A percentile compares a stretch with the other conserved stretches of the same genome.
These are phyloP conservation scores for Perilla frutescens DNA, from an alignment of 257 asterid species.

Conservation along the genomic window DNA sequence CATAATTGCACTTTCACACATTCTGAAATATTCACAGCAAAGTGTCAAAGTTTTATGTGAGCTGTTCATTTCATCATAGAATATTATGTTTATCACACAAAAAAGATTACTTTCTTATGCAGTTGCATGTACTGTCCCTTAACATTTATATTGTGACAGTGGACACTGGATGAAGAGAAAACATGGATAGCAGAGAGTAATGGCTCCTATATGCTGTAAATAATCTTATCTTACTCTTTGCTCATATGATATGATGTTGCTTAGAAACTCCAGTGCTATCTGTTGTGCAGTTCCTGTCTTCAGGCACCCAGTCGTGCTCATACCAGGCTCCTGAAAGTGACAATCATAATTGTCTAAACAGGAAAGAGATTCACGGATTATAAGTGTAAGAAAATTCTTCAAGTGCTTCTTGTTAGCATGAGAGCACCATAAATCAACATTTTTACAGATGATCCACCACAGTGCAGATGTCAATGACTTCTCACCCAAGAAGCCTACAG, in stretches of 20 bases:
- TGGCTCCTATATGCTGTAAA: slow-evolving; percentile 1
- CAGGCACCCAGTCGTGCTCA: slow-evolving; percentile 40
- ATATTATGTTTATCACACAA: slow-evolving; percentile 19
- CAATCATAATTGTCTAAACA: slow-evolving; percentile 37
- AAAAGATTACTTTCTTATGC: slow-evolving; percentile 4
- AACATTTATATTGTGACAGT: slow-evolving; percentile 6
- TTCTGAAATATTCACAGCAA: slow-evolving; percentile 14
- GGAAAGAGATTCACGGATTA: slow-evolving; percentile 56
- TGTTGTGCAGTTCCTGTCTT: slow-evolving; percentile 53
- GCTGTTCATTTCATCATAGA: background rate
- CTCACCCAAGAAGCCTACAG: slow-evolving; percentile 64
- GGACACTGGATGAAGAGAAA: slow-evolving; percentile 15
- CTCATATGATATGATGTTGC: slow-evolving; percentile 67
- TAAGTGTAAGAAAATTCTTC: slow-evolving; percentile 59
- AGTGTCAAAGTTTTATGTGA: slow-evolving; percentile 9
- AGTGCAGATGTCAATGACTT: slow-evolving; percentile 58
- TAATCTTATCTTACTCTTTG: slow-evolving; percentile 63
- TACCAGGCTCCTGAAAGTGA: slow-evolving; percentile 35
- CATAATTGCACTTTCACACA: slow-evolving; percentile 22
- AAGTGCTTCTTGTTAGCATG: slow-evolving; percentile 77
- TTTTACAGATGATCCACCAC: slow-evolving; percentile 68
- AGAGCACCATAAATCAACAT: slow-evolving; percentile 79
- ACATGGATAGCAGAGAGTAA: slow-evolving; percentile 16
- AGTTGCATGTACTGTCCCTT: slow-evolving; percentile 20
- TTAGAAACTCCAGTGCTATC: slow-evolving; percentile 70